These are phyloP conservation scores for Aspergillus nomiae DNA, from an alignment of 2,329 filamentous ascomycete genomes.

Conservation along the genomic window DNA sequence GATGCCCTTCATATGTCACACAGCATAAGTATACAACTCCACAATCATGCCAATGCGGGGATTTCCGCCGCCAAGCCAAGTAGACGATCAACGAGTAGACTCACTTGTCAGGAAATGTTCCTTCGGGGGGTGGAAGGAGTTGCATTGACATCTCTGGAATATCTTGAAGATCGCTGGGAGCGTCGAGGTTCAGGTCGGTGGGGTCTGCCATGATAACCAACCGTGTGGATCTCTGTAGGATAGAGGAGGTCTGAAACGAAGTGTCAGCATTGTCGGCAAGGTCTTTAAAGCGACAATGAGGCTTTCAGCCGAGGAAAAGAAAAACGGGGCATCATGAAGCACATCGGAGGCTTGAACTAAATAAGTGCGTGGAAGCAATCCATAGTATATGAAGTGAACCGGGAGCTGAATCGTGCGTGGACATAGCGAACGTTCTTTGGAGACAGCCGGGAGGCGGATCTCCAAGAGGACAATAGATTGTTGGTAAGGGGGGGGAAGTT, in stretches of 20 bases:
- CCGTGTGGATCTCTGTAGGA: conserved; percentile 17
- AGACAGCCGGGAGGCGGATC: conserved; percentile 2
- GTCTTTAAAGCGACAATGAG: conserved; percentile 1
- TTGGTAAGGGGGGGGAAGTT: not conserved
- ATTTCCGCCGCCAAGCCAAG: not conserved
- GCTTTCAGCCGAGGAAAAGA: not conserved
- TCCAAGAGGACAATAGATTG: not conserved
- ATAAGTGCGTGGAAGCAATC: conserved; percentile 45
- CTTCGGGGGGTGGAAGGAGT: conserved; percentile 44
- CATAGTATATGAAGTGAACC: conserved; percentile 21
- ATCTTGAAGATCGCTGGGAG: conserved; percentile 48
- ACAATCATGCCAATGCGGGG: not conserved
- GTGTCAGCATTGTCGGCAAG: conserved; percentile 23
- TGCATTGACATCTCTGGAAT: conserved; percentile 47
- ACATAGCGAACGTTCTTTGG: conserved; percentile 27
- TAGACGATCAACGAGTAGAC: conserved; percentile 8
- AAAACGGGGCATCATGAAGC: not conserved
- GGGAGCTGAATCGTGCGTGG: conserved; percentile 38
- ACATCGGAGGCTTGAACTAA: conserved; percentile 4
- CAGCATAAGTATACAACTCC: not conserved
- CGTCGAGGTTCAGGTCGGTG: conserved; percentile 46
- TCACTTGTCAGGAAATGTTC: conserved; percentile 48
- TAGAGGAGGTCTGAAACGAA: conserved; percentile 17
- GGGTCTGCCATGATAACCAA: conserved; percentile 42
- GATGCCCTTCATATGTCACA: conserved; percentile 28